Evolutionary conservation across 2,329 filamentous ascomycete genomes (phyloP).

Genomic region (Grosmannia clavigera): DNA sequence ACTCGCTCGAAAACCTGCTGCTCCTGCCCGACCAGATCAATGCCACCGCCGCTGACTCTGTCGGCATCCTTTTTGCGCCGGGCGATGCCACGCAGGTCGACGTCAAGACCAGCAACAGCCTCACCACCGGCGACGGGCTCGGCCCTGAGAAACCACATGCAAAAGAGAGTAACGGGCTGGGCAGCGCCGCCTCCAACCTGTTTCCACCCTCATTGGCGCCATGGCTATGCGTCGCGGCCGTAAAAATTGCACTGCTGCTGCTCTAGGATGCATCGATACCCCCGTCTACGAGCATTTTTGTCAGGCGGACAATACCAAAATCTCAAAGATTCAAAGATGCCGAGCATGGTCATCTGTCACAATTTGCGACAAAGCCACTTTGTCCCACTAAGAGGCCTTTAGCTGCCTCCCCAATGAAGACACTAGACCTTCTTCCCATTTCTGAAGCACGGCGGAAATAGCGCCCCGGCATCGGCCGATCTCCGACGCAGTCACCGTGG

Average conservation of each 20-base stretch:
- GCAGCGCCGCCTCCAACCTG: slow-evolving; percentile 16
- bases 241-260: background rate
- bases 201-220: background rate
- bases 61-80: slow-evolving; percentile 38
- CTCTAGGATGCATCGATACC: no score
- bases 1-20: slow-evolving; percentile 37
- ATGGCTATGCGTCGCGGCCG: background rate
- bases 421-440: background rate
- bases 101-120: slow-evolving; percentile 13
- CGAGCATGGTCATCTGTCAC: no score
- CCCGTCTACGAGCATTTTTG: no score
- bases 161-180: slow-evolving; percentile 17
- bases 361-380: no score
- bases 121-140: slow-evolving; percentile 12
- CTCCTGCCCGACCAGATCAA: slow-evolving; percentile 33
- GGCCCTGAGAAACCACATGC: slow-evolving; percentile 15
- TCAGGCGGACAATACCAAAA: no score
- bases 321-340: no score
- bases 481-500: background rate
- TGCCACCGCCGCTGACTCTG: slow-evolving; percentile 26
- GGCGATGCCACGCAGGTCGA: slow-evolving; percentile 36
- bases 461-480: background rate
- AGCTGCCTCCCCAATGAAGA: background rate
- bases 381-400: background rate
- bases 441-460: background rate